Evolutionary conservation across 2,329 filamentous ascomycete genomes (phyloP).

Genomic region (Diplodia corticola): DNA sequence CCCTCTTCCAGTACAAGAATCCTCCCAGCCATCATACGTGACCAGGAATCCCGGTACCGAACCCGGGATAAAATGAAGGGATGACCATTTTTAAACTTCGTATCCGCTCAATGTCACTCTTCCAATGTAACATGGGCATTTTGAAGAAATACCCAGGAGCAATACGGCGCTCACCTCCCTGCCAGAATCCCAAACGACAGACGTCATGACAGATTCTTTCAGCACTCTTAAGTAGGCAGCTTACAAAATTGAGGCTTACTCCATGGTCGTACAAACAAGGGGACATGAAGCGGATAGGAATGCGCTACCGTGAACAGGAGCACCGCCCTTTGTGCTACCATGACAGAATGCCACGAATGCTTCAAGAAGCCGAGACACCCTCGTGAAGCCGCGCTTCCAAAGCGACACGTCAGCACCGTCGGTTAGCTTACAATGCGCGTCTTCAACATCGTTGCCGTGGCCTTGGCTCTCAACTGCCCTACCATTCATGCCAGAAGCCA

Average conservation of each 20-base stretch:
- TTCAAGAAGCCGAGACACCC: not conserved
- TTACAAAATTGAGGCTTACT: not conserved
- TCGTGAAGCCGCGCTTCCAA: not conserved
- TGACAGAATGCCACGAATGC: not conserved
- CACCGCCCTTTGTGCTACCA: not conserved
- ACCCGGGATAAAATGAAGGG: not conserved
- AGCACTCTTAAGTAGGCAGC: not conserved
- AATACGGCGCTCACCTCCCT: not conserved
- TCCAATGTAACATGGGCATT: not conserved
- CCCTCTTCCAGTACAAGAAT: slow-evolving; percentile 31
- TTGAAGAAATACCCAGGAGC: not conserved
- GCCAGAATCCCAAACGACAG: not conserved
- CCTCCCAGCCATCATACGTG: slow-evolving; percentile 31
- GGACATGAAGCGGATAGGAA: not conserved
- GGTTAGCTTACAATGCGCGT: not conserved
- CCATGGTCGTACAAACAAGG: not conserved
- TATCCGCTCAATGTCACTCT: not conserved
- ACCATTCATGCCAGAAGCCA: not conserved
- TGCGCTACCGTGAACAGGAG: not conserved
- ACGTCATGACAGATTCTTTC: not conserved
- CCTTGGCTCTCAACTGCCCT: not conserved
- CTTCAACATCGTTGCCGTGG: not conserved
- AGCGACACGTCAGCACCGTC: not conserved
- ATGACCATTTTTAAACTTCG: not conserved
- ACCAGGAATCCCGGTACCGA: not conserved